Evolutionary conservation across 1,139 yeast species (phyloP).

Genomic region (Hansenula sp.): DNA sequence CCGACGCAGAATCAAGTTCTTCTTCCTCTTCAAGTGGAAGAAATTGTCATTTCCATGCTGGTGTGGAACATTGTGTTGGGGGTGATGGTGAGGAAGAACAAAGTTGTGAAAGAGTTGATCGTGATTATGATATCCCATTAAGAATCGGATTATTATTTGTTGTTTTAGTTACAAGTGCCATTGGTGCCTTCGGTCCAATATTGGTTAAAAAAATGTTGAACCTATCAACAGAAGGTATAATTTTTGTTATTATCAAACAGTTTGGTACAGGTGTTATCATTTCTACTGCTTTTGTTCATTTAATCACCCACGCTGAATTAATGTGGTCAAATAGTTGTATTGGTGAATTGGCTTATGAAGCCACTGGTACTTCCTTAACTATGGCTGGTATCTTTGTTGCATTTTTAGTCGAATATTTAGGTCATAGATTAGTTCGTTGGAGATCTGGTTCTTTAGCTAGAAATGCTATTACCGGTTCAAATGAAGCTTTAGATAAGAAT

Average conservation of each 20-base stretch:
- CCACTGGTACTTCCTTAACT: slow-evolving; percentile 1
- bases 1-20: not conserved
- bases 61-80: slow-evolving; percentile 4
- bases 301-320: slow-evolving; percentile 1
- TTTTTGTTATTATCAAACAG: slow-evolving; percentile 9
- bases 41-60: slow-evolving; percentile 19
- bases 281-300: slow-evolving; percentile 4
- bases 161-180: not conserved
- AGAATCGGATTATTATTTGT: slow-evolving; percentile 3
- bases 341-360: not conserved
- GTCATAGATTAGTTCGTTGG: slow-evolving; percentile 2
- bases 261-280: slow-evolving; percentile 4
- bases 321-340: slow-evolving; percentile 2
- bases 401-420: slow-evolving; percentile 1
- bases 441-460: not conserved
- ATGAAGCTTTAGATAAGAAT: not conserved
- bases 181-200: slow-evolving; percentile 20
- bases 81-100: slow-evolving; percentile 1
- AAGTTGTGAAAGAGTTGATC: not conserved
- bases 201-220: slow-evolving; percentile 1
- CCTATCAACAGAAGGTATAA: slow-evolving; percentile 7
- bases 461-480: not conserved
- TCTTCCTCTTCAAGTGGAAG: slow-evolving; percentile 3
- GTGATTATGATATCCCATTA: slow-evolving; percentile 2
- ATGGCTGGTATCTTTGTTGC: slow-evolving; percentile 5